Evolutionary conservation across 2,329 filamentous ascomycete species (phyloP).

Genomic region (Exophiala sp.): DNA sequence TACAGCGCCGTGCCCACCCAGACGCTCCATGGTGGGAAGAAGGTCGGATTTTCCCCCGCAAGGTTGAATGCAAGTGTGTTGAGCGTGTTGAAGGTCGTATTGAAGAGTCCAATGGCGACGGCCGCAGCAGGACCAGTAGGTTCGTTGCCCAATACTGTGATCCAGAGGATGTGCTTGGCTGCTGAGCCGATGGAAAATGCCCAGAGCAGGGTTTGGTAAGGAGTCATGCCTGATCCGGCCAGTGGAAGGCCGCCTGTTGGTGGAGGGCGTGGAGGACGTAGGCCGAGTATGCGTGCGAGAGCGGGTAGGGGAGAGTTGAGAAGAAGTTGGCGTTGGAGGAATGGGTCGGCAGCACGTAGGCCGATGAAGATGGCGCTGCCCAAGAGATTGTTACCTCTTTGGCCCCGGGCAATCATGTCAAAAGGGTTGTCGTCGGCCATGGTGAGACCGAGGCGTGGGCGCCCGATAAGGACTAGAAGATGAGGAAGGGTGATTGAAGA

Average conservation of each 20-base stretch:
- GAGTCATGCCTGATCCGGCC: slow-evolving; percentile 11
- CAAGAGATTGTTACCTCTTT: slow-evolving; percentile 4
- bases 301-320: slow-evolving; percentile 10
- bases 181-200: slow-evolving; percentile 17
- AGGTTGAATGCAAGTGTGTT: slow-evolving; percentile 55
- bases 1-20: slow-evolving; percentile 52
- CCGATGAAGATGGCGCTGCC: slow-evolving; percentile 16
- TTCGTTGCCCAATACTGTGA: slow-evolving; percentile 8
- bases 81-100: slow-evolving; percentile 53
- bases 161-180: slow-evolving; percentile 23
- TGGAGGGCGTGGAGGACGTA: slow-evolving; percentile 2
- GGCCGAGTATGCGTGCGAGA: slow-evolving; percentile 4
- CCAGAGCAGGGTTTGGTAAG: slow-evolving; percentile 20
- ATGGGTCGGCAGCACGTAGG: slow-evolving; percentile 16
- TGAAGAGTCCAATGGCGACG: slow-evolving; percentile 48
- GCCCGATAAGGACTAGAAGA: too few relatives aligned
- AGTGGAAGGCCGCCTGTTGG: slow-evolving; percentile 8
- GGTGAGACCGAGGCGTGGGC: too few relatives aligned
- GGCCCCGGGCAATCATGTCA: slow-evolving; percentile 13
- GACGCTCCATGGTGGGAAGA: slow-evolving; percentile 30
- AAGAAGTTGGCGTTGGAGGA: slow-evolving; percentile 16
- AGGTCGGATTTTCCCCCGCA: slow-evolving; percentile 33
- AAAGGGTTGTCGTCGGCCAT: too few relatives aligned
- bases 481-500: too few relatives aligned
- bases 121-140: slow-evolving; percentile 36